phyloP scores from a whole-genome alignment of 2,329 filamentous ascomycete species.

The Didymella arachidicola region DNA sequence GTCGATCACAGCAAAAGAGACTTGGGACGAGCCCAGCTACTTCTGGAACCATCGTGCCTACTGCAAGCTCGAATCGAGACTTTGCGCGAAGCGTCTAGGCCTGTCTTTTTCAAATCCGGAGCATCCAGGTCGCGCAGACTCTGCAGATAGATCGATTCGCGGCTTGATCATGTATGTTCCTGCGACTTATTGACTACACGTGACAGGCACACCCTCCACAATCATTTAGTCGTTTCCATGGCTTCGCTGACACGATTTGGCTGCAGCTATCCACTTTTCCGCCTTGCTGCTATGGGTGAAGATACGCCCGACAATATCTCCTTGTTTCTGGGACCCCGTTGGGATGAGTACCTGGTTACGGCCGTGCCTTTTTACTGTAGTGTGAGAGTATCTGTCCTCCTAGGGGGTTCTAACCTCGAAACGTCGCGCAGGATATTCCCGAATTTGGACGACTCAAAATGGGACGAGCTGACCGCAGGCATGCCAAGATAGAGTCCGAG shows the following conservation, averaged over 20 bases:
- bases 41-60: neutral
- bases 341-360: neutral
- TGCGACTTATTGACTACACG: neutral
- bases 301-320: neutral
- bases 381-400: neutral
- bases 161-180: neutral
- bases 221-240: neutral
- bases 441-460: neutral
- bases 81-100: neutral
- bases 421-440: neutral
- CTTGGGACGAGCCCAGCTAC: neutral
- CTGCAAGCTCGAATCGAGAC: neutral
- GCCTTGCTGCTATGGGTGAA: neutral
- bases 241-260: neutral
- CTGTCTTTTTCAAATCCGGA: neutral
- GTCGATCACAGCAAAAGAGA: neutral
- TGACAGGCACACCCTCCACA: neutral
- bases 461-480: neutral
- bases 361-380: neutral
- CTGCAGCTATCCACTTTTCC: neutral
- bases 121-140: neutral
- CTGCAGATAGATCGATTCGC: neutral
- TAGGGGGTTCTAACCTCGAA: neutral
- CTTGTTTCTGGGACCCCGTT: neutral
- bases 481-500: neutral